Base-by-base conservation (phyloP, 2,329 filamentous ascomycete genomes). In the Colletotrichum chlorophyti region DNA sequence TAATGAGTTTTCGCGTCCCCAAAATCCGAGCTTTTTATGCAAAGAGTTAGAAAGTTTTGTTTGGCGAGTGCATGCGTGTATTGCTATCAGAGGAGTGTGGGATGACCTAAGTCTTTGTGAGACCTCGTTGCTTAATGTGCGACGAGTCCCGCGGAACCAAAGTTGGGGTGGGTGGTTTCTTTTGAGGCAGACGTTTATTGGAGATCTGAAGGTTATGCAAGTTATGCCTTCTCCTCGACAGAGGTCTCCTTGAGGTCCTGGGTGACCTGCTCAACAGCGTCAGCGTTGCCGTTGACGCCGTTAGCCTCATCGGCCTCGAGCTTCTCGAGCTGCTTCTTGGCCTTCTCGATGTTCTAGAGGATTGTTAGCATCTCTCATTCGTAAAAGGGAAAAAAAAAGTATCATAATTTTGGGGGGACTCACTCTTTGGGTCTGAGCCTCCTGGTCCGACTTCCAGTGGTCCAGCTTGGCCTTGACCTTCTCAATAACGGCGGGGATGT, bases 391-490 rank as follows among this genome's bases (percentile, higher is more conserved):
- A 11, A 12, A 26, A 38, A 21, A 6, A 12, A 24, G 10, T 23
- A n/a, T n/a, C n/a, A n/a, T n/a, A n/a, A n/a, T 17, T 31, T 19
- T 14, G 21, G 7, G 17, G 6, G 23, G 24, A 68, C 89, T 82
- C 79, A 97, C 95, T 79, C 91, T 90, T 73, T 95, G 86, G 17
- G 95, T 99, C 83, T 97, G 92, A 64, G 85, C 82, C 57, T 89
- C 86, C 81, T 98, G 95, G 77, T 97, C 91, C 49, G 85, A 81
- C 83, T 96, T 97, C 93, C 94, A 99, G 76, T 90, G 83, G 26
- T 87, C 87, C 49, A 98, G 83, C 85, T 98, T 98, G 70, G 87
- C 91, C 78, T 94, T 93, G 68, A 98, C 85, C 82, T 97, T 94
- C 81, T 97, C 93, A 42, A 91, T 79, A 12, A 90, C 86, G 60